Conservation (phyloP, 2,329 filamentous ascomycete species). For the Nemania sp. region DNA sequence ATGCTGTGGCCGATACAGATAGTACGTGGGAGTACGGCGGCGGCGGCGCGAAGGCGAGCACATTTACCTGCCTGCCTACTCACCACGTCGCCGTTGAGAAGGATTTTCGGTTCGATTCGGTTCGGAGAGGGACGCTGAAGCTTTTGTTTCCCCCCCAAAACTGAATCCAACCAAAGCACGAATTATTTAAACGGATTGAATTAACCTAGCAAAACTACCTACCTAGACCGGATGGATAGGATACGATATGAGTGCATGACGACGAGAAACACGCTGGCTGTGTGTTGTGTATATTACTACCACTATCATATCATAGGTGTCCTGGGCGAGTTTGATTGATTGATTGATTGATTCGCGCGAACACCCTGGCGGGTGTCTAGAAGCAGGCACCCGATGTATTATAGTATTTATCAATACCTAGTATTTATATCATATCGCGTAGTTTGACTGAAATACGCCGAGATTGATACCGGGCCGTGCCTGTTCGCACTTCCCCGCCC, state of each 20-base stretch:
- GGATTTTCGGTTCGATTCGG: too few relatives aligned
- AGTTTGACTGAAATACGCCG: too few relatives aligned
- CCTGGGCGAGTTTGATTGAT: background rate
- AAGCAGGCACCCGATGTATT: background rate
- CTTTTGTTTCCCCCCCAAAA: too few relatives aligned
- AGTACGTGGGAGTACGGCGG: too few relatives aligned
- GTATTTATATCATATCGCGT: constrained; percentile 5
- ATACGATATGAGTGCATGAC: background rate
- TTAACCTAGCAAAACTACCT: too few relatives aligned
- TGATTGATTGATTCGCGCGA: background rate
- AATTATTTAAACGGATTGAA: background rate
- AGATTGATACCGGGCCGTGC: background rate
- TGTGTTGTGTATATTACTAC: constrained; percentile 22
- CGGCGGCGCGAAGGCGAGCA: too few relatives aligned
- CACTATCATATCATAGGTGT: background rate
- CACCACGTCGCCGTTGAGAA: too few relatives aligned
- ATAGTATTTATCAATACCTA: constrained; percentile 12
- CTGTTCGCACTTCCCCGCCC: background rate
- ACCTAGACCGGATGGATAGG: too few relatives aligned
- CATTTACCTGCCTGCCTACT: too few relatives aligned
- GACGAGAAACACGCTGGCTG: constrained; percentile 3
- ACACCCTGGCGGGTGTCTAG: too few relatives aligned
- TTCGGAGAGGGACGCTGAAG: too few relatives aligned
- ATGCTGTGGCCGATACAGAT: too few relatives aligned
- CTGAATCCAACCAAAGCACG: background rate